Evolutionary conservation across 805 yeast genomes (phyloP).

Genomic region (Starmerella khaoyaiensis): DNA sequence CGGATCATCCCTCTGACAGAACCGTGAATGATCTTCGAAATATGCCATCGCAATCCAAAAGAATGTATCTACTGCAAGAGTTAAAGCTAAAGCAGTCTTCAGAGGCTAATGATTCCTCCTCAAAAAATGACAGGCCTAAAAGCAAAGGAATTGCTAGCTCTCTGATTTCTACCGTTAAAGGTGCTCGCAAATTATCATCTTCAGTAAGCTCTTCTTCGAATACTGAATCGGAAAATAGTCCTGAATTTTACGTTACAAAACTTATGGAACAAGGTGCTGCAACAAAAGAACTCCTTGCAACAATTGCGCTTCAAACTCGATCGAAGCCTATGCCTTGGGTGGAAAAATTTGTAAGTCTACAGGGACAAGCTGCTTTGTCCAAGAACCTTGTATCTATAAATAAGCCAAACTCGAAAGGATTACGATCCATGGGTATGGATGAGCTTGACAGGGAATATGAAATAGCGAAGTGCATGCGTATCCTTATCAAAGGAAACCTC

Average conservation of each 20-base stretch:
- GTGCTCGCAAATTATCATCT: conserved; percentile 4
- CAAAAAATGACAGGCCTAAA: too few relatives aligned
- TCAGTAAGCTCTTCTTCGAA: neutral
- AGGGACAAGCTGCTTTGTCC: conserved; percentile 70
- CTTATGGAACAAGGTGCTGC: conserved; percentile 54
- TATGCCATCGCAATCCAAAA: conserved; percentile 8
- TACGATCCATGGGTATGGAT: conserved; percentile 27
- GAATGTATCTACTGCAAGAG: conserved; percentile 10
- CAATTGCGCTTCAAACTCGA: conserved; percentile 80
- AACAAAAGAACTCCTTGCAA: conserved; percentile 56
- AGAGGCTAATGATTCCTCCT: too few relatives aligned
- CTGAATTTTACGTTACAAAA: conserved; percentile 62
- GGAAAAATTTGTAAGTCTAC: conserved; percentile 49
- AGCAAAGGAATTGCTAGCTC: conserved; percentile 5
- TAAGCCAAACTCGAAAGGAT: conserved; percentile 19
- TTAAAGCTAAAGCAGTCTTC: too few relatives aligned
- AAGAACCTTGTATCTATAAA: conserved; percentile 48
- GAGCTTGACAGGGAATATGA: conserved; percentile 58
- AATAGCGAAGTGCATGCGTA: conserved; percentile 64
- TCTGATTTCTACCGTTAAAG: conserved; percentile 7
- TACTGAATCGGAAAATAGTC: conserved; percentile 27
- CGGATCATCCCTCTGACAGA: conserved; percentile 4
- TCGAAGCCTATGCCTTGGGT: conserved; percentile 87
- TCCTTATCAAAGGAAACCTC: conserved; percentile 49
- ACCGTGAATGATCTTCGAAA: conserved; percentile 8